Percentiles rank a stretch among this genome's conserved stretches.
These are phyloP conservation scores for Naganishia vaughanmartiniae DNA, from an alignment of 768 basidiomycete genomes.

Conservation along the genomic window DNA sequence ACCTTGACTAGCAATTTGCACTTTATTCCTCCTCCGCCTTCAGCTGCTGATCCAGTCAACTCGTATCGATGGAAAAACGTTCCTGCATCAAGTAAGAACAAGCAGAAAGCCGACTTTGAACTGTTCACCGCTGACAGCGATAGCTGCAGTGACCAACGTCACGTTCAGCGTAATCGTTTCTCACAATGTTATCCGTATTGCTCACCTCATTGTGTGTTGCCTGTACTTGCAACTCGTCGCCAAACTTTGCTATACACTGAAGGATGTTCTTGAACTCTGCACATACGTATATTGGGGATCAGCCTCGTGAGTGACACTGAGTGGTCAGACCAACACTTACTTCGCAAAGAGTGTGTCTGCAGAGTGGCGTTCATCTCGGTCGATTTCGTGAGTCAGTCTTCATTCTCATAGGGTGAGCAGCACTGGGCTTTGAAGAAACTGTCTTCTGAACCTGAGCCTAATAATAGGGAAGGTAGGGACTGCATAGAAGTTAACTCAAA, in stretches of 20 bases:
- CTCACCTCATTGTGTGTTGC: conserved; percentile 44
- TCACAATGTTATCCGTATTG: background rate
- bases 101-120: conserved; percentile 46
- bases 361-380: conserved; percentile 22
- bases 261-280: conserved; percentile 44
- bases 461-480: too few species aligned
- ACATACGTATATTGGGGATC: background rate
- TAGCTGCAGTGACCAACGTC: conserved; percentile 35
- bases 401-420: background rate
- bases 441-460: too few species aligned
- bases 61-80: conserved; percentile 44
- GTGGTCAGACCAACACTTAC: background rate
- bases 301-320: background rate
- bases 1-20: conserved; percentile 50
- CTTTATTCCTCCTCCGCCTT: conserved; percentile 39
- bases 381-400: background rate
- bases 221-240: conserved; percentile 48
- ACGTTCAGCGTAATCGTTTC: background rate
- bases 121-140: conserved; percentile 48
- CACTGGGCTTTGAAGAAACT: too few species aligned
- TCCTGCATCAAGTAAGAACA: conserved; percentile 40
- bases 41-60: conserved; percentile 34
- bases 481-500: too few species aligned
- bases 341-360: conserved; percentile 18
- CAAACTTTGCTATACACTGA: conserved; percentile 49